A percentile compares a stretch with the other conserved stretches of the same genome.
Evolutionary conservation across 495 filamentous ascomycete species (phyloP).

Genomic region (Aspergillus wentii): DNA sequence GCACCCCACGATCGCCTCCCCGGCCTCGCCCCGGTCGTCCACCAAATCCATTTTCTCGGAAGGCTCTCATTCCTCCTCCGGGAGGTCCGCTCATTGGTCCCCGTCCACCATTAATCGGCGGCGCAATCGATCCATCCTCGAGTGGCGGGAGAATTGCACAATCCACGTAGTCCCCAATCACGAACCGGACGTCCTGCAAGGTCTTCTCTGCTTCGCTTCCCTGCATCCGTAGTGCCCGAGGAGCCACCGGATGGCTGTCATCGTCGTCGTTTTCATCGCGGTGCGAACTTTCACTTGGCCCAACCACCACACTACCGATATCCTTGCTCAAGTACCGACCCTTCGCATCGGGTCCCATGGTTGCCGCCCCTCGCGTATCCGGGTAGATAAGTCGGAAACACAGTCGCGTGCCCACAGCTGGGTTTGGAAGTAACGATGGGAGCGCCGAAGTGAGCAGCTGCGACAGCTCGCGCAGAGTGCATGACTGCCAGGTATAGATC

Average conservation of each 20-base stretch:
- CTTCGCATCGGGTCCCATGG: constrained; percentile 39
- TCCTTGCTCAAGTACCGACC: constrained; percentile 68
- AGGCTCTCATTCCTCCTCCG: constrained; percentile 41
- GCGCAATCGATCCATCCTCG: constrained; percentile 67
- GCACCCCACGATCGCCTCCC: constrained; percentile 19
- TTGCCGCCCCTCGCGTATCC: constrained; percentile 57
- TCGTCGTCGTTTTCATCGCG: constrained; percentile 48
- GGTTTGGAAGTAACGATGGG: constrained; percentile 65
- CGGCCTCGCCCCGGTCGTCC: constrained; percentile 21
- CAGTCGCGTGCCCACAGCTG: constrained; percentile 73
- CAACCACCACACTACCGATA: constrained; percentile 77
- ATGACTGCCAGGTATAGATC: constrained; percentile 85
- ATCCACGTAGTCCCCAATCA: constrained; percentile 83
- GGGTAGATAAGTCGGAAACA: constrained; percentile 84
- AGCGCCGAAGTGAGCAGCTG: constrained; percentile 66
- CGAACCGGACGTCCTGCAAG: constrained; percentile 68
- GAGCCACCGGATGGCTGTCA: constrained; percentile 16
- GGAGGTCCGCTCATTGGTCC: constrained; percentile 15
- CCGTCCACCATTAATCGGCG: constrained; percentile 37
- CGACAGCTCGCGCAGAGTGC: constrained; percentile 77
- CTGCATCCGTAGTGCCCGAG: constrained; percentile 27
- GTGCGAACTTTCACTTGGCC: constrained; percentile 24
- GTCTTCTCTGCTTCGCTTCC: constrained; percentile 66
- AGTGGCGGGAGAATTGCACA: constrained; percentile 74
- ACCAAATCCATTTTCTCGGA: constrained; percentile 44